phyloP scores from a whole-genome alignment of 352 stramenopile genomes.

The Phytophthora pinifolia region DNA sequence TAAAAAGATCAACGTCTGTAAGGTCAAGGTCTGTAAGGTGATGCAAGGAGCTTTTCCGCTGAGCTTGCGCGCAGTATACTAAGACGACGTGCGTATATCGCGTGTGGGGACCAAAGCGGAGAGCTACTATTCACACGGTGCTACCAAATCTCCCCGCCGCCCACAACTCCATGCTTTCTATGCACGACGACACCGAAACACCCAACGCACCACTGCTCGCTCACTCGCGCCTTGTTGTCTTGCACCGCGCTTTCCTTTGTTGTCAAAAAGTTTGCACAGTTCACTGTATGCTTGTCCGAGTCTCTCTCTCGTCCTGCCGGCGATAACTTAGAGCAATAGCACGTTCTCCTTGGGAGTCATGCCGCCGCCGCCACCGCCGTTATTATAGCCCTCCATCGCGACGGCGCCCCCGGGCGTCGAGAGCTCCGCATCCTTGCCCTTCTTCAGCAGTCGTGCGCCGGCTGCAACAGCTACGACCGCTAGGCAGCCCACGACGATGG shows the following conservation, averaged over 20 bases:
- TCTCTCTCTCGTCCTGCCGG: constrained; percentile 15
- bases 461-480: constrained; percentile 70
- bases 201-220: constrained; percentile 15
- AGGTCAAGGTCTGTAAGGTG: constrained; percentile 1
- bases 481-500: constrained; percentile 68
- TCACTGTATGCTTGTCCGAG: constrained; percentile 32
- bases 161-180: constrained; percentile 15
- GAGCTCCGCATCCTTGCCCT: constrained; percentile 52
- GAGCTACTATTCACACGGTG: constrained; percentile 35
- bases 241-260: constrained; percentile 19
- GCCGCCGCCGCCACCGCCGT: constrained; percentile 45
- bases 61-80: constrained; percentile 9
- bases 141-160: constrained; percentile 13
- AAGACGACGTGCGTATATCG: constrained; percentile 23
- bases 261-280: constrained; percentile 39
- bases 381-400: constrained; percentile 51
- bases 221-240: constrained; percentile 12
- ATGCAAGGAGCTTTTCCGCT: constrained; percentile 10
- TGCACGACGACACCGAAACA: constrained; percentile 32
- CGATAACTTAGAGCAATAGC: constrained; percentile 80
- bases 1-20: too few species aligned
- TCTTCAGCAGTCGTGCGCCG: constrained; percentile 68
- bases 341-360: constrained; percentile 86
- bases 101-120: constrained; percentile 12
- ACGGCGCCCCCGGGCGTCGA: constrained; percentile 46